Evolutionary conservation across 768 basidiomycete species (phyloP), one percentile per base, ranked within the genome.

Genomic region (Leccinum longicurvipes): DNA sequence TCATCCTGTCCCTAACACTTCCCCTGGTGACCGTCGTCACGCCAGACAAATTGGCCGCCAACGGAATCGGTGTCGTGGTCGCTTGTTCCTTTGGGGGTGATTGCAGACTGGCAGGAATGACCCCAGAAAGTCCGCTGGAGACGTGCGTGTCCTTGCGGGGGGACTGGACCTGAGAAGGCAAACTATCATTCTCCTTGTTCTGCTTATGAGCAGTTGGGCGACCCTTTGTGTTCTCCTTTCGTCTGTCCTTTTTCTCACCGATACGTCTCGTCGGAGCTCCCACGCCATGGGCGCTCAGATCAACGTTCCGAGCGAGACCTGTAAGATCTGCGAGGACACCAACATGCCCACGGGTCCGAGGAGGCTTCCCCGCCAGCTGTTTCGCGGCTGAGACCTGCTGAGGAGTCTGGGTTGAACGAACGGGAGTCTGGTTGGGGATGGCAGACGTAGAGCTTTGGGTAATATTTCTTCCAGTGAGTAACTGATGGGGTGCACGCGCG

Each of bases 1-100:
- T 77, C 60, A 90, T 84, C 11, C 89, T 77, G 55, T 87, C 81
- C 55, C 78, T 79, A 17, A 78, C 77, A 17, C 73, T 73, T 24
- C 68, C 71, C 47, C 44, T 72, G 25, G 64, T 50, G 8, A 66
- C 55, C 10, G 55, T 59, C 9, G 64, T 59, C 7, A 49, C 47
- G 21, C 57, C 25, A 3, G 63, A 57, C 10, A 72, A 46, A 29
- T 69, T 64, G 31, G 58, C 52, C 8, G 45, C 49, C 31, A 66
- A 32, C 6, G 64, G 19, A 17, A 59, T 24, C 1, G 68, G 54
- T 23, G 23, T 17, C 3, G 53, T 8, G 1, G 17, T 56, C 6
- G 55, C 58, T 19, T 50, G 62, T 5, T 59, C 58, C 23, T 60
- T 66, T 4, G 41, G 51, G 32, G 62, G 57, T 14, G 63, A 62